phyloP scores from a whole-genome alignment of 2,329 filamentous ascomycete species.

The Alternaria triticina region DNA sequence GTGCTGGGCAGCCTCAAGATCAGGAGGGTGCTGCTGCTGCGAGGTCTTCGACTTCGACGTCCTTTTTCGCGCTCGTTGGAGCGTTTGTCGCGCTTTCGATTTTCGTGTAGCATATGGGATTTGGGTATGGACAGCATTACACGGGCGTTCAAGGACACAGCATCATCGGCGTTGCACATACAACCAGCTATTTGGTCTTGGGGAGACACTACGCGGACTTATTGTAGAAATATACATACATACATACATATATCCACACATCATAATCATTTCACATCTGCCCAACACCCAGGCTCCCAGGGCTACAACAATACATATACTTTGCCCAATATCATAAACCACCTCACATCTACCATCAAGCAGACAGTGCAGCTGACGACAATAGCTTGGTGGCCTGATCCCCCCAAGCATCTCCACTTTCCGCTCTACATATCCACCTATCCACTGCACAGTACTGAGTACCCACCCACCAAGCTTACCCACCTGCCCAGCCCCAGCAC shows the following conservation, averaged over 20 bases:
- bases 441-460: not conserved
- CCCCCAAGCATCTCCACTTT: not conserved
- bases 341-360: not conserved
- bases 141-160: not conserved
- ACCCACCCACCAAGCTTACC: not conserved
- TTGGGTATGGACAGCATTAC: not conserved
- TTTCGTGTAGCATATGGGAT: conserved; percentile 4
- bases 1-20: not conserved
- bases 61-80: not conserved
- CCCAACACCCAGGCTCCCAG: not conserved
- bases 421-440: not conserved
- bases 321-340: not conserved
- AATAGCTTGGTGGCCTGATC: not conserved
- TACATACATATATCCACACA: not conserved
- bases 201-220: not conserved
- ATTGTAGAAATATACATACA: not conserved
- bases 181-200: not conserved
- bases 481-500: not conserved
- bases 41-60: not conserved
- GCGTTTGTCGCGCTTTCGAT: not conserved
- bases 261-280: not conserved
- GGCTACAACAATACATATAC: not conserved
- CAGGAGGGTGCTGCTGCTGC: conserved; percentile 4
- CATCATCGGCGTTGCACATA: not conserved
- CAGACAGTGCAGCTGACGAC: not conserved